Evolutionary conservation across 2,329 filamentous ascomycete genomes (phyloP), one percentile per base, ranked within the genome.

Genomic region (Cyphellophora attinorum): DNA sequence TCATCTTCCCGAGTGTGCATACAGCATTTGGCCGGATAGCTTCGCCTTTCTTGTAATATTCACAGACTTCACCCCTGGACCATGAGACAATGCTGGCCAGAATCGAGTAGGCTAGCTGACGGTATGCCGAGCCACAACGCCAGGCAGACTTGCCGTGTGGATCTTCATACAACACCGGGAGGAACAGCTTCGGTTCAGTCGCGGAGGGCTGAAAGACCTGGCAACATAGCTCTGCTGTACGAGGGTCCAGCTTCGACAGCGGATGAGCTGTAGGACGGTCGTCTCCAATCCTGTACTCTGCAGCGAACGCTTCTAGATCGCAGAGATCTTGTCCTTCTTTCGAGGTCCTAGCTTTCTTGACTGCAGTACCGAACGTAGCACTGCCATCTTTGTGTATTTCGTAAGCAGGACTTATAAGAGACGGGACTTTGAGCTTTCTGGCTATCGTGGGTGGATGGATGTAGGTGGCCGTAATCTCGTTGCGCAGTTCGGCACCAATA

Each of bases 81-180:
- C n/a, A n/a, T n/a, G n/a, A n/a, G n/a, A n/a, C n/a, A n/a, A n/a
- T n/a, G n/a, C n/a, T n/a, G n/a, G n/a, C n/a, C n/a, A n/a, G n/a
- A n/a, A 72, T 42, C 1, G 71, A 68, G 48, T 78, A 80, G 2
- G 69, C 73, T 14, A 78, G 44, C 30, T 61, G 61, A 11, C 76
- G 62, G 19, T 74, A 58, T 5, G 51, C 36, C 16, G 59, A 62
- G 35, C 72, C 72, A 38, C 68, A 59, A 34, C 66, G 62, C 74
- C 76, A 79, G 11, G 72, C 70, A 46, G 67, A 76, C 28, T 65
- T 64, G 18, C 67, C 64, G n/a, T 54, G 50, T 12, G 68, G 67
- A 37, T 66, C 68, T 42, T 80, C 76, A 6, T 76, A 58, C 0
- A 85, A 54, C 14, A 79, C 64, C 0, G 79, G 77, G 1, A 86